Evolutionary conservation across 2,329 filamentous ascomycete species (phyloP).

Genomic region (Coleophoma eucalyptorum): DNA sequence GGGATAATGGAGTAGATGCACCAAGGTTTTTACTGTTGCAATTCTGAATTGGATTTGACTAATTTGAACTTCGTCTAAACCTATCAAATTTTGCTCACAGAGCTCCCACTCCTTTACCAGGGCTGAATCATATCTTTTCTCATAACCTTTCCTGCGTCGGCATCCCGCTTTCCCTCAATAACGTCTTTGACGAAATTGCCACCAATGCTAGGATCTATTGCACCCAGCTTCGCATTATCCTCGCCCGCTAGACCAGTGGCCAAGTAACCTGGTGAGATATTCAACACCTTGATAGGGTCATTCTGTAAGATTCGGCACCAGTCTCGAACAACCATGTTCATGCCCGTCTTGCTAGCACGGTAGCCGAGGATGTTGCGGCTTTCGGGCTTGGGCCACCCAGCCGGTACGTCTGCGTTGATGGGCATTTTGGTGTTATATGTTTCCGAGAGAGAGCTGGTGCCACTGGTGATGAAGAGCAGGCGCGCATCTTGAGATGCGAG

Average conservation of each 20-base stretch:
- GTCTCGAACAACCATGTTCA: conserved; percentile 47
- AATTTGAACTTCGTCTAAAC: no score
- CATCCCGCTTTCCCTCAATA: conserved; percentile 36
- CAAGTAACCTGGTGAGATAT: conserved; percentile 43
- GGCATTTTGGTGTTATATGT: conserved; percentile 11
- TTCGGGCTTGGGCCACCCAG: conserved; percentile 37
- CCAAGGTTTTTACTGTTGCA: no score
- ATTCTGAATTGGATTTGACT: no score
- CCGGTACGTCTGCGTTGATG: conserved; percentile 17
- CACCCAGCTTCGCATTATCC: conserved; percentile 22
- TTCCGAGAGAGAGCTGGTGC: conserved; percentile 31
- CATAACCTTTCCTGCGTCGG: conserved; percentile 34
- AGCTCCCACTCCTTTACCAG: conserved; percentile 10
- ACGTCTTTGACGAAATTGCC: conserved; percentile 35
- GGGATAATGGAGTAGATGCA: no score
- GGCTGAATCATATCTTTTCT: conserved; percentile 13
- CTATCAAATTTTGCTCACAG: background rate
- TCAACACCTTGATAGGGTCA: conserved; percentile 47
- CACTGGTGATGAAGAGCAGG: conserved; percentile 43
- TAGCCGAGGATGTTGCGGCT: conserved; percentile 28
- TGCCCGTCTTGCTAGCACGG: conserved; percentile 35
- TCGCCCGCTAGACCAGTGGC: conserved; percentile 36
- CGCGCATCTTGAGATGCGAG: conserved; percentile 38
- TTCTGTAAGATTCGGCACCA: conserved; percentile 36
- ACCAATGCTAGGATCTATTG: conserved; percentile 30